These are phyloP conservation scores for Pleurotus citrinopileatus DNA, from an alignment of 768 basidiomycete genomes.

Conservation along the genomic window DNA sequence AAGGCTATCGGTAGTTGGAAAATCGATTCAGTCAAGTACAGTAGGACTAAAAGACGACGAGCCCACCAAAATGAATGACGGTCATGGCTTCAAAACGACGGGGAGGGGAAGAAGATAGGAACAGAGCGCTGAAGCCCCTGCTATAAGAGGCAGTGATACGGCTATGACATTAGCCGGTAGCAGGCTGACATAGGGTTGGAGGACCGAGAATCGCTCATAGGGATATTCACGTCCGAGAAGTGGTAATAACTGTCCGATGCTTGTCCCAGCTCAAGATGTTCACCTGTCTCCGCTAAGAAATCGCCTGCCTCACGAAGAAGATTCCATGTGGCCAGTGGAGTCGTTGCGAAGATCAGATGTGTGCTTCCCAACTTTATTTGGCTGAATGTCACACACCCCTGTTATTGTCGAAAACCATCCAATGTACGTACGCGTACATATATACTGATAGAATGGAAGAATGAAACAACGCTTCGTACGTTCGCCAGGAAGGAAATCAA, in stretches of 20 bases:
- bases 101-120: neutral
- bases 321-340: neutral
- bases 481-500: conserved; percentile 5
- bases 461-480: neutral
- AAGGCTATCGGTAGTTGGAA: neutral
- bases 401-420: neutral
- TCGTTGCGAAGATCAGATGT: neutral
- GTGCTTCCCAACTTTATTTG: too few species aligned
- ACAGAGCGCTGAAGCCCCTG: neutral
- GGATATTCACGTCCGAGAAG: neutral
- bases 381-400: too few species aligned
- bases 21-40: neutral
- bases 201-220: neutral
- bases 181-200: neutral
- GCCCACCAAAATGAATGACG: conserved; percentile 7
- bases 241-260: too few species aligned
- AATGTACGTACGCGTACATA: neutral
- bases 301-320: neutral
- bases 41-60: neutral
- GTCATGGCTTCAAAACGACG: neutral
- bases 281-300: neutral
- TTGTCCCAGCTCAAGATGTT: too few species aligned
- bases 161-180: conserved; percentile 8
- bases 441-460: neutral
- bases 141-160: neutral